phyloP scores from a whole-genome alignment of 139 green algal species.

The Coccomyxa sp. region DNA sequence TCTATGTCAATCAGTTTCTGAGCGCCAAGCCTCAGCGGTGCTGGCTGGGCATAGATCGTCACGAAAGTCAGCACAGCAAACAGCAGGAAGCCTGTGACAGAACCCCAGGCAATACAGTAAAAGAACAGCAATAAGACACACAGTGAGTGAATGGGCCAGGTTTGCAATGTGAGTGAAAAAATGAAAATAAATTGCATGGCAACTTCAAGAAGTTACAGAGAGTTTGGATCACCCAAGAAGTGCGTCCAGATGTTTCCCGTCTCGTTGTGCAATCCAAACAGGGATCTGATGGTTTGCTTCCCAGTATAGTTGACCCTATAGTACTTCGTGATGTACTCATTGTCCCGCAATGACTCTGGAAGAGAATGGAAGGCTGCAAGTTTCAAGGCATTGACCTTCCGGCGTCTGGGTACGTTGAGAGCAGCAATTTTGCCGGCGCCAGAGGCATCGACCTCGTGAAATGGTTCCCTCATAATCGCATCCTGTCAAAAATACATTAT shows the following conservation, averaged over 20 bases:
- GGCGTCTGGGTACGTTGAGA: too few relatives aligned
- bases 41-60: conserved; percentile 22
- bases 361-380: conserved; percentile 29
- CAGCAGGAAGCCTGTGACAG: conserved; percentile 64
- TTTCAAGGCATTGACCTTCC: neutral
- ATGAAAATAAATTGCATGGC: neutral
- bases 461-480: too few relatives aligned
- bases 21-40: conserved; percentile 23
- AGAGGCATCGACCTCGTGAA: too few relatives aligned
- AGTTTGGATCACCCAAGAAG: conserved; percentile 32
- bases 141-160: neutral
- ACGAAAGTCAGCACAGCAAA: conserved; percentile 61
- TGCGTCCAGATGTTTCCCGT: conserved; percentile 91
- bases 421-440: too few relatives aligned
- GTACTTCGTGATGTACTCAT: conserved; percentile 69
- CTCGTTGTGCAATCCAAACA: conserved; percentile 94
- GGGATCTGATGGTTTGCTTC: conserved; percentile 49
- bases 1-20: conserved; percentile 25
- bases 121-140: neutral
- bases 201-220: neutral
- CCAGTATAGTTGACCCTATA: conserved; percentile 67
- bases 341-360: conserved; percentile 74
- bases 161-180: neutral
- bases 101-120: neutral
- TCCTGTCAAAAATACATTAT: too few relatives aligned